A percentile compares a stretch with the other conserved stretches of the same genome.
Conservation (phyloP, 805 yeast genomes). For the Kodamaea neixiangensis region DNA sequence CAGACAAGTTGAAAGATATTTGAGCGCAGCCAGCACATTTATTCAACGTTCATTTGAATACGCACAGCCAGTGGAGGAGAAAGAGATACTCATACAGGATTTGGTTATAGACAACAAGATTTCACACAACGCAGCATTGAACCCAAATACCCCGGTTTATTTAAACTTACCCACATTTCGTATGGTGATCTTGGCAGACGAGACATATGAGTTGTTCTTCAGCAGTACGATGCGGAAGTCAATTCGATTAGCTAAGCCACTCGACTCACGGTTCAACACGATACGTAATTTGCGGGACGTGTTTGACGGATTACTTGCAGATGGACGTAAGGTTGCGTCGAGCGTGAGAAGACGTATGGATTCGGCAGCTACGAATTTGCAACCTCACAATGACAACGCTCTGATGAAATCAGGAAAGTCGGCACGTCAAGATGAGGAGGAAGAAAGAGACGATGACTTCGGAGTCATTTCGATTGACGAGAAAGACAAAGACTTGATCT, state of each 20-base stretch:
- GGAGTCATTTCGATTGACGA: constrained; percentile 41
- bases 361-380: constrained; percentile 48
- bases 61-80: constrained; percentile 67
- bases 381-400: constrained; percentile 22
- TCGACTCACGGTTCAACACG: constrained; percentile 46
- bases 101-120: constrained; percentile 38
- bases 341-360: constrained; percentile 90
- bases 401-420: constrained; percentile 32
- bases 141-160: constrained; percentile 74
- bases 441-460: constrained; percentile 49
- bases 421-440: constrained; percentile 37
- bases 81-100: constrained; percentile 38
- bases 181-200: constrained; percentile 93
- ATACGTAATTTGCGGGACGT: constrained; percentile 74
- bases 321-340: constrained; percentile 88
- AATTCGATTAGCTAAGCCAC: constrained; percentile 62
- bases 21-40: constrained; percentile 84
- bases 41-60: constrained; percentile 87
- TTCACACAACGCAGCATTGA: constrained; percentile 76
- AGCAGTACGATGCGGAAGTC: constrained; percentile 66
- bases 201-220: constrained; percentile 85
- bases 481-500: constrained; percentile 47
- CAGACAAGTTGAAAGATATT: constrained; percentile 74
- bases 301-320: constrained; percentile 89
- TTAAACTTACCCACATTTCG: constrained; percentile 85